Conservation (phyloP, 345 rosid species). For the Ailanthus altissimus region DNA sequence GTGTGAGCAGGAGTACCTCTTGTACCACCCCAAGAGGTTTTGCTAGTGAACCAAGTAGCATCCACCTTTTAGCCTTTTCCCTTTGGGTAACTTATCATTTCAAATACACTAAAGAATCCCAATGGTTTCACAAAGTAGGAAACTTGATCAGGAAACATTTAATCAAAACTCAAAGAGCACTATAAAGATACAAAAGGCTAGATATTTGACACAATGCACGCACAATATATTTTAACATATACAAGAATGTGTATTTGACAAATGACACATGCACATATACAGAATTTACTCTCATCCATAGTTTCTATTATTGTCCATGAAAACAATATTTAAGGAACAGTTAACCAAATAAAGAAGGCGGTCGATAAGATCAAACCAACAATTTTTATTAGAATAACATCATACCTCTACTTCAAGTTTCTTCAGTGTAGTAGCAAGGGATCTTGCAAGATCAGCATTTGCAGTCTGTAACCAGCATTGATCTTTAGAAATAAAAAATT, state of each 20-base stretch:
- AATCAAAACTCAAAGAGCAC: background rate
- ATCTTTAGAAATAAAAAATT: constrained; percentile 30
- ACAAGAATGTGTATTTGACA: background rate
- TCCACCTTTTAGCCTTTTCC: no score
- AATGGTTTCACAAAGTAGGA: background rate
- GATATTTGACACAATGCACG: background rate
- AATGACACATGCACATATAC: background rate
- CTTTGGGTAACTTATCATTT: no score
- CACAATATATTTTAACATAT: background rate
- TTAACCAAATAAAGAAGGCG: constrained; percentile 10
- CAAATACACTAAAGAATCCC: background rate
- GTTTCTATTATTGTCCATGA: background rate
- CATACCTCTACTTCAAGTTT: constrained; percentile 85
- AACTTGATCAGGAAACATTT: background rate
- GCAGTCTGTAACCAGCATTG: constrained; percentile 60
- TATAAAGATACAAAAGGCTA: background rate
- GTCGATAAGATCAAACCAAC: constrained; percentile 9
- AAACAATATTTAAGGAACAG: constrained; percentile 7
- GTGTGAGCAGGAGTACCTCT: no score
- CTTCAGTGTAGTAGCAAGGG: constrained; percentile 79
- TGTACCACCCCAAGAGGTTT: no score
- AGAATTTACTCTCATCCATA: background rate
- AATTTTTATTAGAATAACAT: constrained; percentile 20
- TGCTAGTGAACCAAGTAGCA: no score
- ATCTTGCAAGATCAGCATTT: constrained; percentile 87